Percentiles rank a stretch among this genome's conserved stretches.
phyloP scores from a whole-genome alignment of 768 basidiomycete species.

The Leccinum variicolor region DNA sequence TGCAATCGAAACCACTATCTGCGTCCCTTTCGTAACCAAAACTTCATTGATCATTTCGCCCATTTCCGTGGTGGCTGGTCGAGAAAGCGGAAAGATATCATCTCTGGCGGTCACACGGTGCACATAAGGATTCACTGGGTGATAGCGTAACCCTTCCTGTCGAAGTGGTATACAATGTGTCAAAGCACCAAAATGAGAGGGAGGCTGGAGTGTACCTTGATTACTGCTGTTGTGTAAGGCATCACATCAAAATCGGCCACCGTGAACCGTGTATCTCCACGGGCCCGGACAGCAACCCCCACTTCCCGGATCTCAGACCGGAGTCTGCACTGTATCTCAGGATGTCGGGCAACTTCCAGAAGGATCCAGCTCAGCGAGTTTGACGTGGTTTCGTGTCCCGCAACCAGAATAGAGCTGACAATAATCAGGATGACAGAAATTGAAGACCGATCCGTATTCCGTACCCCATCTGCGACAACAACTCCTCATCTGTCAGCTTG shows the following conservation, averaged over 20 bases:
- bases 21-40: constrained; percentile 48
- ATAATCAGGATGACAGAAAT: not conserved
- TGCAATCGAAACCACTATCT: constrained; percentile 42
- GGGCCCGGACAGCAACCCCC: constrained; percentile 7
- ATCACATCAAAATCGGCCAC: constrained; percentile 48
- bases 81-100: constrained; percentile 56
- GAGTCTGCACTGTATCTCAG: constrained; percentile 55
- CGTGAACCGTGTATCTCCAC: constrained; percentile 11
- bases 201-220: constrained; percentile 26
- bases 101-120: constrained; percentile 49
- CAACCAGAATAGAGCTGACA: constrained; percentile 44
- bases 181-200: constrained; percentile 14
- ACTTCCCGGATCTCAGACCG: constrained; percentile 33
- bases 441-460: not conserved
- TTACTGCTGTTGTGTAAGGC: constrained; percentile 40
- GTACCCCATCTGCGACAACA: constrained; percentile 20
- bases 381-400: constrained; percentile 62
- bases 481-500: constrained; percentile 20
- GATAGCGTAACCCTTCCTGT: constrained; percentile 46
- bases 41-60: constrained; percentile 43
- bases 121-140: constrained; percentile 49
- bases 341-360: constrained; percentile 57
- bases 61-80: constrained; percentile 43
- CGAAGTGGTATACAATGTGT: not conserved
- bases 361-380: constrained; percentile 59